These are phyloP conservation scores for Psilocybe cubensis DNA, from an alignment of 768 basidiomycete species.

Conservation along the genomic window DNA sequence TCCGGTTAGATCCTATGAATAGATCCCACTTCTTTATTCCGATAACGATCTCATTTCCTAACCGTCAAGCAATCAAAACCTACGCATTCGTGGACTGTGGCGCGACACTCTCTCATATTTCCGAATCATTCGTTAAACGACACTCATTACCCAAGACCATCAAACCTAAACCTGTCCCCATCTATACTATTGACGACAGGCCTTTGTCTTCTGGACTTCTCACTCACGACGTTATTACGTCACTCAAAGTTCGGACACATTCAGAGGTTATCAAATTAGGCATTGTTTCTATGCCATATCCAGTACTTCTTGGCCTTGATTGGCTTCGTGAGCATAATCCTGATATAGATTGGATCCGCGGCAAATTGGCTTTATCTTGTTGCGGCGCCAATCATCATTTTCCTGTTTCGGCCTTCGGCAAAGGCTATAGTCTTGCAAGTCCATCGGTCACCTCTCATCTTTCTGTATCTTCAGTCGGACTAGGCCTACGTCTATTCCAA, in stretches of 20 bases:
- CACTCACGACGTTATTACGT: conserved; percentile 17
- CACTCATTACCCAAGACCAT: not conserved
- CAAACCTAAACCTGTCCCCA: conserved; percentile 1
- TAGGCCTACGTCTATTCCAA: no score
- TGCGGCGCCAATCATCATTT: conserved; percentile 13
- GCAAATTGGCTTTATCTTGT: conserved; percentile 14
- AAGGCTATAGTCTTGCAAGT: conserved; percentile 8
- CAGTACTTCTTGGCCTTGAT: conserved; percentile 18
- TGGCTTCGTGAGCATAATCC: conserved; percentile 28
- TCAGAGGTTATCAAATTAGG: conserved; percentile 11
- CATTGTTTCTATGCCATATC: conserved; percentile 14
- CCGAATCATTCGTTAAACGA: not conserved
- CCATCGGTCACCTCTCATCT: no score
- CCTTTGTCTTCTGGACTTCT: conserved; percentile 11
- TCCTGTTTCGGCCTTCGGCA: conserved; percentile 1
- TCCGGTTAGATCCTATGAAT: not conserved
- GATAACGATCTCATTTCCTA: not conserved
- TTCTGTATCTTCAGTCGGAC: not conserved
- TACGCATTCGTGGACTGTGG: conserved; percentile 19
- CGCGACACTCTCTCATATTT: conserved; percentile 6
- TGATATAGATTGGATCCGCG: conserved; percentile 20
- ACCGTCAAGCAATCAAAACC: not conserved
- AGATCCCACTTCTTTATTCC: conserved; percentile 6
- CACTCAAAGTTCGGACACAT: conserved; percentile 16
- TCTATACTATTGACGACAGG: conserved; percentile 16